Conservation (phyloP, 306 rosid genomes). For the Calophaca sinica region DNA sequence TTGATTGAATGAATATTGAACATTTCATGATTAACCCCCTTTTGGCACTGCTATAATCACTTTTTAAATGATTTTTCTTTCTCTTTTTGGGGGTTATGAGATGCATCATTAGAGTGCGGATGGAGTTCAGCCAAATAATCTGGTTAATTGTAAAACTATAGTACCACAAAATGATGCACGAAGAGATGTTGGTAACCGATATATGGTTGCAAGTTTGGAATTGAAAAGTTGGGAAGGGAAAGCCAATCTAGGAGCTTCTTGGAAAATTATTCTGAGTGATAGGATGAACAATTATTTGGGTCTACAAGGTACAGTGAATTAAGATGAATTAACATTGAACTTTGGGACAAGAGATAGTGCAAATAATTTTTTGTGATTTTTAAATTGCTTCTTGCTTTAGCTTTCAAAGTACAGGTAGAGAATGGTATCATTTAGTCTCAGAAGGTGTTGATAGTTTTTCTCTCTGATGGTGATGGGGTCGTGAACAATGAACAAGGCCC, state of each 20-base stretch:
- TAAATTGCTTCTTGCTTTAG: too few species aligned
- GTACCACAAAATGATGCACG: not conserved
- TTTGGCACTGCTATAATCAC: conserved; percentile 6
- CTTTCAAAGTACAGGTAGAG: conserved; percentile 4
- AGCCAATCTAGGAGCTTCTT: not conserved
- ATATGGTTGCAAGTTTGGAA: conserved; percentile 12
- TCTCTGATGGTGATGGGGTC: not conserved
- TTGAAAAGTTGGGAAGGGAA: conserved; percentile 14
- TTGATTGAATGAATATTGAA: not conserved
- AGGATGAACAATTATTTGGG: not conserved
- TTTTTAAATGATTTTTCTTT: not conserved
- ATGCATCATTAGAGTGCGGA: not conserved
- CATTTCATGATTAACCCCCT: conserved; percentile 28
- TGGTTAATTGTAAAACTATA: conserved; percentile 1
- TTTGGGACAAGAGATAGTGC: conserved; percentile 22
- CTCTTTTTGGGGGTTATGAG: not conserved
- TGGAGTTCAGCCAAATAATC: conserved; percentile 31
- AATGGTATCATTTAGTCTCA: conserved; percentile 1
- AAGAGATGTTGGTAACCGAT: conserved; percentile 15
- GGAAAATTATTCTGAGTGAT: conserved; percentile 31
- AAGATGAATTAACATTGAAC: conserved; percentile 23
- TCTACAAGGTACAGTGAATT: not conserved
- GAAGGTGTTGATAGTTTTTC: conserved; percentile 20
- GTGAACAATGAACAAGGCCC: too few species aligned
- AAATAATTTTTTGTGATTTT: not conserved